These are phyloP conservation scores for Tinospora cordifolia DNA, from an alignment of 164 flowering plant species.

Conservation along the genomic window DNA sequence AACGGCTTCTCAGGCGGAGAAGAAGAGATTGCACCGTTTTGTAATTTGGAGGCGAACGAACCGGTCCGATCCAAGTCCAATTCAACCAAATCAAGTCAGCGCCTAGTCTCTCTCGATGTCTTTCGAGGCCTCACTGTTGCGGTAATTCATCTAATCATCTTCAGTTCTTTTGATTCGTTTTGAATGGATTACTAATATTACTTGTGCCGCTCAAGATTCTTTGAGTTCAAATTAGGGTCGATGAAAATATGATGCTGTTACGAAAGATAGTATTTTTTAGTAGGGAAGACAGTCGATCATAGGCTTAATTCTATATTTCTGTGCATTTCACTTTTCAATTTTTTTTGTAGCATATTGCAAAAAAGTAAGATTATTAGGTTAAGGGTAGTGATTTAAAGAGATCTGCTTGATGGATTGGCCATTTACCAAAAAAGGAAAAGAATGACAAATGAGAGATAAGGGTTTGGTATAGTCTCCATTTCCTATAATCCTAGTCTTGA, in stretches of 20 bases:
- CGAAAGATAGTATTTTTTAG: not conserved
- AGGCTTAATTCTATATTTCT: not conserved
- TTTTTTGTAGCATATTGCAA: not conserved
- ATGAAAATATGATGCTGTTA: not conserved
- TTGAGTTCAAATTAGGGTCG: not conserved
- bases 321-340: not conserved
- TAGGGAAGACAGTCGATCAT: not conserved
- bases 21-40: slow-evolving; percentile 16
- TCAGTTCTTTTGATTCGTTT: not conserved
- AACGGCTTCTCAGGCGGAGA: not conserved
- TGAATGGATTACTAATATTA: not conserved
- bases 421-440: no score
- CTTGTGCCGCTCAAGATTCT: not conserved
- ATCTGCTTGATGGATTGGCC: no score
- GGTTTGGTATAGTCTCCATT: no score
- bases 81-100: no score
- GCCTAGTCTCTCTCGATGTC: no score
- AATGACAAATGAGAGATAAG: no score
- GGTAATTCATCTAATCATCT: slow-evolving; percentile 21
- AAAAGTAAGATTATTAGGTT: not conserved
- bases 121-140: slow-evolving; percentile 76
- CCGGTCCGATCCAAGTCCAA: slow-evolving; percentile 13
- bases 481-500: not conserved
- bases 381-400: not conserved
- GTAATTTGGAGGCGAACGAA: slow-evolving; percentile 15